Percentiles rank a stretch among this genome's conserved stretches.
Conservation (phyloP, 2,329 filamentous ascomycete genomes). For the Berkeleyomyces rouxiae region DNA sequence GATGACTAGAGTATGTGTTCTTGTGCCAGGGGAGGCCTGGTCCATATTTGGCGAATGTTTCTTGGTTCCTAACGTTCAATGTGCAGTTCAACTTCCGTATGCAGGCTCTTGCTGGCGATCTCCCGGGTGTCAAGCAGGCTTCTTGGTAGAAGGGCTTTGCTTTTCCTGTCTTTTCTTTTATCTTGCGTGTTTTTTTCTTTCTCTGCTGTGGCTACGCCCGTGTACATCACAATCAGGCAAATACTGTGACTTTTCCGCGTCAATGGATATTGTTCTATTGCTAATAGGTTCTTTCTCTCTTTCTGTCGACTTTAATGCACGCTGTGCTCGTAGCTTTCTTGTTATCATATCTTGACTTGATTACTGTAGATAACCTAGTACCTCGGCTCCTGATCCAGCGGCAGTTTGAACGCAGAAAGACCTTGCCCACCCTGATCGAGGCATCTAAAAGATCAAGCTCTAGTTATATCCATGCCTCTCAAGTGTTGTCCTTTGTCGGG, state of each 20-base stretch:
- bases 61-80: background rate
- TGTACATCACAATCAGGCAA: slow-evolving; percentile 13
- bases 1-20: slow-evolving; percentile 60
- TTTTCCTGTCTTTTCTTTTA: background rate
- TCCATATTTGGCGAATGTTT: too few relatives aligned
- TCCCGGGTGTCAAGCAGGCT: slow-evolving; percentile 90
- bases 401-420: background rate
- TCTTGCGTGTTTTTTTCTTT: background rate
- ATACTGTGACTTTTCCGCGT: background rate
- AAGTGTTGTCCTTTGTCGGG: slow-evolving; percentile 9
- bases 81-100: slow-evolving; percentile 77
- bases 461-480: background rate
- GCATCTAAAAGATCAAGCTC: background rate
- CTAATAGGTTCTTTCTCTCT: background rate
- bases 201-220: background rate
- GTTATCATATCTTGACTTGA: background rate
- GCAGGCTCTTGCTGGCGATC: slow-evolving; percentile 66
- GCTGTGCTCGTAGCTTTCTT: background rate
- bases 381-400: background rate
- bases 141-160: slow-evolving; percentile 57
- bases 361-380: background rate
- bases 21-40: too few relatives aligned
- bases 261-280: background rate
- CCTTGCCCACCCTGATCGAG: background rate
- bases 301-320: background rate